Conservation (phyloP, 1,139 yeast genomes). For the Blastobotrys ciferrii region DNA sequence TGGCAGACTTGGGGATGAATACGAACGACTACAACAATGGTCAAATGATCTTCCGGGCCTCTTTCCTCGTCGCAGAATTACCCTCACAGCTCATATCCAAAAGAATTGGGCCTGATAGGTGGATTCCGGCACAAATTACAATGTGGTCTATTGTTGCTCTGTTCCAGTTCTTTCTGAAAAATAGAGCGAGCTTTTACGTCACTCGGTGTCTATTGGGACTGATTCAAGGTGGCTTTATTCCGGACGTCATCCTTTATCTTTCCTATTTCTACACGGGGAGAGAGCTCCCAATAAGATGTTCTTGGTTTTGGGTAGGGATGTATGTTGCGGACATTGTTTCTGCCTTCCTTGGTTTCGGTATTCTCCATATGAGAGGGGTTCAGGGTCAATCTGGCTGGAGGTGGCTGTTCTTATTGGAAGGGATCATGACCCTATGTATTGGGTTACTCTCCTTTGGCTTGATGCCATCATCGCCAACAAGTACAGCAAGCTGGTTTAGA, state of each 20-base stretch:
- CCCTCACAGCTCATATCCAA: slow-evolving; percentile 54
- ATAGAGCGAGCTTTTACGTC: slow-evolving; percentile 40
- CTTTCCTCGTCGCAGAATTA: slow-evolving; percentile 48
- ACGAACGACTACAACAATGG: slow-evolving; percentile 51
- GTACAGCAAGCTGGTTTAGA: slow-evolving; percentile 46
- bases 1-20: slow-evolving; percentile 43
- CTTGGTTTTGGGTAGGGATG: slow-evolving; percentile 43
- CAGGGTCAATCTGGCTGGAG: slow-evolving; percentile 52
- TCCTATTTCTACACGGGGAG: slow-evolving; percentile 50
- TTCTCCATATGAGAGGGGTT: slow-evolving; percentile 48
- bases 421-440: slow-evolving; percentile 48
- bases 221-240: slow-evolving; percentile 53
- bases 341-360: slow-evolving; percentile 46
- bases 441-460: slow-evolving; percentile 51
- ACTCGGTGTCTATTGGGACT: slow-evolving; percentile 48
- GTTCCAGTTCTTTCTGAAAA: slow-evolving; percentile 42
- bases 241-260: slow-evolving; percentile 50
- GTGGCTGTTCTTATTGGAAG: slow-evolving; percentile 60
- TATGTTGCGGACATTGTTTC: slow-evolving; percentile 28
- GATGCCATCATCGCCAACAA: slow-evolving; percentile 56
- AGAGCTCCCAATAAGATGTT: slow-evolving; percentile 48
- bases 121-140: slow-evolving; percentile 51
- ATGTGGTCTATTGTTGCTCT: slow-evolving; percentile 51
- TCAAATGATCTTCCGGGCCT: slow-evolving; percentile 44
- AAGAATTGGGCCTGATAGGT: slow-evolving; percentile 50